phyloP scores from a whole-genome alignment of 805 yeast genomes.

The Scheffersomyces lignosus region DNA sequence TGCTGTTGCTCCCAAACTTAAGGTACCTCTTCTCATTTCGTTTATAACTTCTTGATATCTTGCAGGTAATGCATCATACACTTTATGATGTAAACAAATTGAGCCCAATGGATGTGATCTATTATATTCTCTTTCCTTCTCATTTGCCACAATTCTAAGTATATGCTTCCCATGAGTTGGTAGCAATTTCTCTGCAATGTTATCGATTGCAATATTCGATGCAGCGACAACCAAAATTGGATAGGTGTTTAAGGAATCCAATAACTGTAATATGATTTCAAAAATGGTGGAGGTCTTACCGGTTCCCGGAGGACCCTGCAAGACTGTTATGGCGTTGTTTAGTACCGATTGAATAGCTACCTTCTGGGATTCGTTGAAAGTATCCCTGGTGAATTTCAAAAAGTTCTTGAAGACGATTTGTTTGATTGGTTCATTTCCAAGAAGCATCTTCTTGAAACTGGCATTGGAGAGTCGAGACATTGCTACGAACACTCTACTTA shows the following conservation, averaged over 20 bases:
- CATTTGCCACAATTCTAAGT: constrained; percentile 57
- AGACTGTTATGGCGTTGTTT: constrained; percentile 48
- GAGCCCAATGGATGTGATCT: constrained; percentile 55
- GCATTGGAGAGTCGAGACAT: constrained; percentile 60
- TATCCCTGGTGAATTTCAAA: constrained; percentile 48
- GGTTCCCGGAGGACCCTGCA: constrained; percentile 59
- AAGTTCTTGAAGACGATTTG: constrained; percentile 59
- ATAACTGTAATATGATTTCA: constrained; percentile 50
- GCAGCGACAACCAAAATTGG: constrained; percentile 76
- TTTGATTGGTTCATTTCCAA: constrained; percentile 55
- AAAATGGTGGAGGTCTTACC: constrained; percentile 46
- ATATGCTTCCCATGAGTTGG: constrained; percentile 50
- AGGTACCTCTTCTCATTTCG: constrained; percentile 37
- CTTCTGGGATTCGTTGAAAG: constrained; percentile 59
- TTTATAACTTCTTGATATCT: constrained; percentile 42
- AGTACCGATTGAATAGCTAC: constrained; percentile 54
- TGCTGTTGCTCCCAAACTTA: constrained; percentile 31
- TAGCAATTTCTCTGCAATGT: constrained; percentile 68
- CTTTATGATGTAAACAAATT: constrained; percentile 64
- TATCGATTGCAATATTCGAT: constrained; percentile 73
- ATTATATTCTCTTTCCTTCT: constrained; percentile 62
- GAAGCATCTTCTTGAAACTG: constrained; percentile 50
- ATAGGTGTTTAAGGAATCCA: constrained; percentile 53
- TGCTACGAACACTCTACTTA: constrained; percentile 62
- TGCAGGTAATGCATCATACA: constrained; percentile 49